Base-by-base conservation (phyloP, 108 stramenopile genomes). In the Fistulifera pelliculosa region DNA sequence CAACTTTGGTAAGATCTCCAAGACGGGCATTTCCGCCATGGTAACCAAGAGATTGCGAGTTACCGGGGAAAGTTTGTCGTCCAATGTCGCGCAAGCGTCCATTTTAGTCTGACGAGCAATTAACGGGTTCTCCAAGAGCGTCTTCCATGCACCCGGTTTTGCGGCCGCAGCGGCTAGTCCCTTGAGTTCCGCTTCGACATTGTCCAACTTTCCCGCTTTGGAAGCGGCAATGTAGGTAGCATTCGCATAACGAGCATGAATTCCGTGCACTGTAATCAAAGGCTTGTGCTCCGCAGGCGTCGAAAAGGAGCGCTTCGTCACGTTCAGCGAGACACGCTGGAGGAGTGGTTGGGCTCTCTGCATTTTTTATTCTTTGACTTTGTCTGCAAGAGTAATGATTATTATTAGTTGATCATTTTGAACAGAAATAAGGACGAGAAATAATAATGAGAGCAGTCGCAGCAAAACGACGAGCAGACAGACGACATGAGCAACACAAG, bases 11-110 rank as follows among this genome's bases (percentile, higher is more conserved):
- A 25, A 88, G 65, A 70, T 90, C 87, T 15, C 7, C 40, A 38
- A 97, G 75, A 48, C 89, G 81, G 23, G 93, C 94, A 64, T 97
- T 97, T 47, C 92, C 94, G 96, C 96, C 63, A 97, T 67, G 24
- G 92, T 81, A 6, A 85, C 81, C 73, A 95, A 87, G 27, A 95
- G 74, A 79, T 94, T 96, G 45, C 84, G 44, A 40, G 94, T 90
- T 16, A 89, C 76, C 43, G 58, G 24, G 35, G 75, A 69, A 16
- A 81, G 66, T 58, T 94, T 90, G 48, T 68, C 71, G 8, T 35
- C 31, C 52, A 94, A 52, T 4, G 64, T 61, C 41, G 70, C 69
- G 24, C 95, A 70, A 49, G 60, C 49, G 19, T 64, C 74, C 35
- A 77, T 65, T 62, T 96, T 96, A 1, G 59, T 78, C 14, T 79